Evolutionary conservation across 352 stramenopile species (phyloP), one percentile per base, ranked within the genome.

Genomic region (Phytophthora chlamydospora): DNA sequence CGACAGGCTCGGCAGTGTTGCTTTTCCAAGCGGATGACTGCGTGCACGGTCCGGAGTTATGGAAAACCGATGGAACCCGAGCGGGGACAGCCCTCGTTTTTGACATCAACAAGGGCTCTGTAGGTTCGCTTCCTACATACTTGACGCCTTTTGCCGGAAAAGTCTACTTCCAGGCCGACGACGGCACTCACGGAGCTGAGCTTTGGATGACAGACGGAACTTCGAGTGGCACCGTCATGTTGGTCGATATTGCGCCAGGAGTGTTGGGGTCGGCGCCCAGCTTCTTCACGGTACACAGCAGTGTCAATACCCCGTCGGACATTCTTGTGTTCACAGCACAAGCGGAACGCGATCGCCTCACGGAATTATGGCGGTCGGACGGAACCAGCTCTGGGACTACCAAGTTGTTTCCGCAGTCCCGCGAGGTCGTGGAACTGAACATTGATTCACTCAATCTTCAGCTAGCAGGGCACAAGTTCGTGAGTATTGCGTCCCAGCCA

Each of bases 11-110:
- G 16, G 10, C 42, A 5, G 45, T 80, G 12, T 39, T 96, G 12
- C 72, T 95, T 10, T 98, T 97, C 55, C 77, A 88, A 42, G 91
- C 91, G 6, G 71, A 94, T 58, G 91, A 97, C 56, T 89, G 90
- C 45, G 51, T 78, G 9, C 80, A 88, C 31, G 91, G 91, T 12
- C 17, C 62, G 3, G 91, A 98, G 62, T 68, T 98, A 8, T 98
- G 91, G 91, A 34, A 44, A 0, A 90, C 70, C 16, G 78, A 92
- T 53, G 88, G 87, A 14, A 87, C 73, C 2, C 44, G 27, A 2
- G 32, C 33, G 6, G 75, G 79, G 33, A 96, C 84, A 4, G 33
- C 29, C 13, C 56, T 96, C 5, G 52, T 97, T n/a, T 29, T 61
- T 2, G 85, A 96, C 49, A 83, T 97, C 31, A 31, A 45, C 14